phyloP scores from a whole-genome alignment of 306 rosid genomes.

The Styphnolobium japonicum region DNA sequence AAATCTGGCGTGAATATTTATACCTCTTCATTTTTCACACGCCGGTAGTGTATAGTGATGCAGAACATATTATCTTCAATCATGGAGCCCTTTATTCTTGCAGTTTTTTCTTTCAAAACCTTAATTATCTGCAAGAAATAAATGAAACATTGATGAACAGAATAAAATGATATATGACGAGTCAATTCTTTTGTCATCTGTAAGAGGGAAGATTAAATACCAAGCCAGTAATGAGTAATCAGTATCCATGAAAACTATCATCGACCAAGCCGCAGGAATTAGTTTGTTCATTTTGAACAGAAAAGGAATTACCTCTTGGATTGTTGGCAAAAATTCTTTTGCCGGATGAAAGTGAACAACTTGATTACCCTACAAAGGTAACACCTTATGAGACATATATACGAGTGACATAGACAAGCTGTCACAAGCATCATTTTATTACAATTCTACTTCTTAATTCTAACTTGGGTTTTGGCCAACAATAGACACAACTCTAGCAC shows the following conservation, averaged over 20 bases:
- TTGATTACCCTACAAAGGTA: constrained; percentile 46
- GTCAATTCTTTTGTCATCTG: background rate
- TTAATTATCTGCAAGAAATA: constrained; percentile 35
- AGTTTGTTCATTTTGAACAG: background rate
- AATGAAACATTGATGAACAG: background rate
- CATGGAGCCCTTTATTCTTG: constrained; percentile 33
- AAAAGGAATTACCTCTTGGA: constrained; percentile 42
- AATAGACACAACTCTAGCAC: background rate
- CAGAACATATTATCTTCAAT: constrained; percentile 57
- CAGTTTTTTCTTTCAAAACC: constrained; percentile 25
- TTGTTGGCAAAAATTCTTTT: constrained; percentile 37
- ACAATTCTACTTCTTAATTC: background rate
- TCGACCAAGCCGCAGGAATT: background rate
- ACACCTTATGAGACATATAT: background rate
- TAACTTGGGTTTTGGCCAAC: background rate
- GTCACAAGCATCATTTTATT: background rate
- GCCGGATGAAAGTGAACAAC: constrained; percentile 51
- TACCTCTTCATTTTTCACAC: constrained; percentile 55
- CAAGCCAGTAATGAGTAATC: no score
- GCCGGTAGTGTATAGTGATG: constrained; percentile 48
- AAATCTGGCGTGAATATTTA: background rate
- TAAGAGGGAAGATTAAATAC: background rate
- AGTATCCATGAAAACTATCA: no score
- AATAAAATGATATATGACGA: background rate
- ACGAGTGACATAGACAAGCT: background rate